Conservation (phyloP, 2,329 filamentous ascomycete species). For the Malbranchea zuffiana region DNA sequence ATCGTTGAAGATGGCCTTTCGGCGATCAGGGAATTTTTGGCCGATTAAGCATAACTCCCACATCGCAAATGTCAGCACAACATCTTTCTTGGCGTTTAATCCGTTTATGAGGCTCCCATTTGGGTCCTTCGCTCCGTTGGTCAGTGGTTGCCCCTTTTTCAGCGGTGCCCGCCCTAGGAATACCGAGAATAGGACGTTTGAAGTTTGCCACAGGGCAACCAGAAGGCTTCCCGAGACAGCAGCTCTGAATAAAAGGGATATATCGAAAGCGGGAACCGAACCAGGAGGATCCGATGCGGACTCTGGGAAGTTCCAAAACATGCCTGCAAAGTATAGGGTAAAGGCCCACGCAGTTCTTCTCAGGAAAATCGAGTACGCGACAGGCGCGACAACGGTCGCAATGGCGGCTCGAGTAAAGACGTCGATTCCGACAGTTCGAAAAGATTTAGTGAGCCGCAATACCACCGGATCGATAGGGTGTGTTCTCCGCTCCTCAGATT, state of each 20-base stretch:
- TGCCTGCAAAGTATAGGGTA: slow-evolving; percentile 57
- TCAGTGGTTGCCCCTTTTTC: slow-evolving; percentile 76
- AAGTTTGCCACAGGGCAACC: slow-evolving; percentile 61
- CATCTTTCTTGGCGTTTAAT: slow-evolving; percentile 68
- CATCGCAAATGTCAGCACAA: slow-evolving; percentile 71
- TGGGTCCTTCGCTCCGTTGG: slow-evolving; percentile 74
- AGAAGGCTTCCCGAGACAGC: slow-evolving; percentile 55
- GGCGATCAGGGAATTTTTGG: slow-evolving; percentile 59
- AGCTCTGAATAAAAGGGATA: slow-evolving; percentile 47
- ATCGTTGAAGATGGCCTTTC: slow-evolving; percentile 74
- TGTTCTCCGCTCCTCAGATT: slow-evolving; percentile 26
- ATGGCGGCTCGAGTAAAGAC: slow-evolving; percentile 30
- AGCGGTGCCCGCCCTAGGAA: slow-evolving; percentile 71
- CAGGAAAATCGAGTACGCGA: slow-evolving; percentile 54
- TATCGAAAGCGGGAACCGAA: slow-evolving; percentile 46
- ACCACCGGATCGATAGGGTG: slow-evolving; percentile 28
- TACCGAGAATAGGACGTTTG: slow-evolving; percentile 66
- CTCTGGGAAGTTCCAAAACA: slow-evolving; percentile 65
- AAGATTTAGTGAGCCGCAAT: slow-evolving; percentile 28
- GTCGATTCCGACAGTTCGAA: slow-evolving; percentile 23
- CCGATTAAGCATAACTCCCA: slow-evolving; percentile 83
- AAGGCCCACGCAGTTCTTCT: slow-evolving; percentile 56
- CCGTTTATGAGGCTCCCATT: slow-evolving; percentile 83
- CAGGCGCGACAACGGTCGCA: slow-evolving; percentile 37
- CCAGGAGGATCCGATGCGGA: slow-evolving; percentile 50